Evolutionary conservation across 148 eudicot species (phyloP).

Genomic region (Silene conica): DNA sequence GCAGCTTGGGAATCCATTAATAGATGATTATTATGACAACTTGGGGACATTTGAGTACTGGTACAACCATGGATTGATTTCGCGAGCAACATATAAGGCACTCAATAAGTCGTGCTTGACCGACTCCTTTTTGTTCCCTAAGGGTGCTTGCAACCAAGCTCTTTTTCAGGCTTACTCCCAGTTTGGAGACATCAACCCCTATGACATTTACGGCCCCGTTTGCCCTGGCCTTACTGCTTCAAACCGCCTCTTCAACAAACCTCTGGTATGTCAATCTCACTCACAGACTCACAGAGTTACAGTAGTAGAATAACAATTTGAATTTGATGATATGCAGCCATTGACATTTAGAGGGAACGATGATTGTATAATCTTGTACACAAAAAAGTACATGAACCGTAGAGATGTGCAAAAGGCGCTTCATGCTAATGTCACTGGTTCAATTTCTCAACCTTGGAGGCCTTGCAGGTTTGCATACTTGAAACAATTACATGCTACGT

Average conservation of each 20-base stretch:
- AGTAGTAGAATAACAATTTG: not conserved
- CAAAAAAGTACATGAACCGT: constrained; percentile 29
- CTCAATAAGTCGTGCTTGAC: constrained; percentile 35
- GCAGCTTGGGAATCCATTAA: constrained; percentile 42
- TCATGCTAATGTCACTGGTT: constrained; percentile 25
- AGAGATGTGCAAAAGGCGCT: constrained; percentile 35
- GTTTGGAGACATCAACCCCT: constrained; percentile 35
- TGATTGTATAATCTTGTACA: constrained; percentile 29
- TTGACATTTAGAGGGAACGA: constrained; percentile 27
- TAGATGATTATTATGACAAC: constrained; percentile 37
- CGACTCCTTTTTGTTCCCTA: constrained; percentile 42
- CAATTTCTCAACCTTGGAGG: constrained; percentile 27
- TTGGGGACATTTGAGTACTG: constrained; percentile 44
- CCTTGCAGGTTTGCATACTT: constrained; percentile 32
- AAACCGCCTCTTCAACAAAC: constrained; percentile 10
- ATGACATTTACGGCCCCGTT: constrained; percentile 30
- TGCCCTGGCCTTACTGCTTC: constrained; percentile 16
- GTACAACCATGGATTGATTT: constrained; percentile 50
- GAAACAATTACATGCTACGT: no score
- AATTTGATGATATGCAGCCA: constrained; percentile 18
- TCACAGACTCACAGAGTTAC: no score
- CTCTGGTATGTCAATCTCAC: constrained; percentile 26
- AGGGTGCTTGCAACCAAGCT: constrained; percentile 28
- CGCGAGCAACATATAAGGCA: constrained; percentile 29
- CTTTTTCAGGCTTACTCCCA: constrained; percentile 34